Base-by-base conservation (phyloP, 495 filamentous ascomycete species). In the Podospora bellae-mahoneyi region DNA sequence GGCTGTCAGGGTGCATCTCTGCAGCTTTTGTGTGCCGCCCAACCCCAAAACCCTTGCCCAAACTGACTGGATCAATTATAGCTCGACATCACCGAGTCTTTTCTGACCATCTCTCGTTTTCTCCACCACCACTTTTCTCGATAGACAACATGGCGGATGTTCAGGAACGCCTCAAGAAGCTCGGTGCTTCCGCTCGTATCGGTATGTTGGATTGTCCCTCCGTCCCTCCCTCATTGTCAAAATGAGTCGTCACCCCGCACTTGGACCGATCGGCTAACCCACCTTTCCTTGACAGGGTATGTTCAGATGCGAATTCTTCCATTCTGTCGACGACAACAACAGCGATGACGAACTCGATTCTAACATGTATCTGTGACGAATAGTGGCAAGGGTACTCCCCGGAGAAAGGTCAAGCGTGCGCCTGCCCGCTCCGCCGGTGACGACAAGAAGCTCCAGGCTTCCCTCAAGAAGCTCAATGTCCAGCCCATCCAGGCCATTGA, bases 401-500 rank as follows among this genome's bases (percentile, higher is more conserved):
- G 95, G 82, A 89, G 96, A 85, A 97, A 97, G 86, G 88, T 96
- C 79, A 98, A 97, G 92, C 96, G 96, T 84, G 91, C 95, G 64
- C 91, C 94, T 81, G 92, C 94, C 81, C 91, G 87, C 78, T 89
- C 90, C 71, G 90, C 89, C 79, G 92, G 89, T 77, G 95, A 99
- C 79, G 95, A 99, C 89, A 98, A 97, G 90, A 99, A 99, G 88
- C 92, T 99, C 48, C 95, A 99, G 84, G 87, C 90, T 56, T 84
- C 93, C 66, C 84, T 96, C 54, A 97, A 96, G 89, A 97, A 97
- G 87, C 87, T 97, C 81, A 95, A 93, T 81, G 92, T 93, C 64
- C 93, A 95, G 85, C 93, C 95, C 76, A 97, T 99, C 84, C 94
- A 97, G 86, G 92, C 90, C 66, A 98, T 99, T 74, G 95, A 99